A percentile compares a stretch with the other conserved stretches of the same genome.
These are phyloP conservation scores for Galerina marginata DNA, from an alignment of 768 basidiomycete species.

Conservation along the genomic window DNA sequence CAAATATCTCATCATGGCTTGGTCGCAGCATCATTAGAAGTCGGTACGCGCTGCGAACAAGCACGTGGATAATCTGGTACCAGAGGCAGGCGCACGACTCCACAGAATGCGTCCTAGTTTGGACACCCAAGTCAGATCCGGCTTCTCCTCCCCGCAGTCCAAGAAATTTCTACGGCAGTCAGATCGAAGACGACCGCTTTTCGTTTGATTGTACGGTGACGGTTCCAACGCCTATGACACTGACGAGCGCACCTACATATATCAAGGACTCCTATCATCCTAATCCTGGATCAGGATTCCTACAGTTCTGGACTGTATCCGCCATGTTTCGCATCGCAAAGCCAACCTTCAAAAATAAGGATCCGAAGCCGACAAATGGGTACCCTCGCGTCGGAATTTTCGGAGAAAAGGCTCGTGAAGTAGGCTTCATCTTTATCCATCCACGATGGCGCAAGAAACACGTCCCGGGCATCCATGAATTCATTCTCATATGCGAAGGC, in stretches of 20 bases:
- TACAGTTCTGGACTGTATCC: conserved; percentile 18
- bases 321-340: conserved; percentile 3
- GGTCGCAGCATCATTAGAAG: neutral
- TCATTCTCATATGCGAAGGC: conserved; percentile 18
- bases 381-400: conserved; percentile 11
- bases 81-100: neutral
- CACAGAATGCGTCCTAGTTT: neutral
- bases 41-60: neutral
- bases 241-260: conserved; percentile 7
- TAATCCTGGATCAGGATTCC: conserved; percentile 11
- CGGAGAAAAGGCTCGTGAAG: conserved; percentile 3
- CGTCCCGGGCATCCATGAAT: conserved; percentile 2
- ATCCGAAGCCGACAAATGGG: neutral
- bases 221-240: neutral
- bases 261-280: neutral
- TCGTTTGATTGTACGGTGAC: conserved; percentile 8
- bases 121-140: neutral
- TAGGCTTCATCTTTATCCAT: conserved; percentile 11
- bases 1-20: neutral
- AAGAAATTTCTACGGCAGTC: neutral
- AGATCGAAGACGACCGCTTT: neutral
- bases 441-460: conserved; percentile 4
- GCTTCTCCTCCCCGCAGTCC: neutral
- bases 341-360: neutral
- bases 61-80: conserved; percentile 6